A percentile compares a stretch with the other conserved stretches of the same genome.
These are phyloP conservation scores for Nigrospora sphaerica DNA, from an alignment of 2,329 filamentous ascomycete genomes.

Conservation along the genomic window DNA sequence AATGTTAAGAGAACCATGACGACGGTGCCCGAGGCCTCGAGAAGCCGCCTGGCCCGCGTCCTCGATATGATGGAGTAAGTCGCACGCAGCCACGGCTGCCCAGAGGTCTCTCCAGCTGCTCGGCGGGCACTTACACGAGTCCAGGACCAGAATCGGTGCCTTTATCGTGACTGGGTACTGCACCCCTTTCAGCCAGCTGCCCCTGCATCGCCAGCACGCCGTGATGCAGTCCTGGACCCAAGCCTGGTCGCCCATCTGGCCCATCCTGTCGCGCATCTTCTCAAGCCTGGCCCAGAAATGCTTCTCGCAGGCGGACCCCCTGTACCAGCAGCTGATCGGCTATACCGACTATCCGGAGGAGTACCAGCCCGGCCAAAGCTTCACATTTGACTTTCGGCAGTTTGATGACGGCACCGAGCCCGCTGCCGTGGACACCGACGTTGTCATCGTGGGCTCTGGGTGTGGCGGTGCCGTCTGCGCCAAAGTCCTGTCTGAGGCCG, in stretches of 20 bases:
- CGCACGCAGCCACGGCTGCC: not conserved
- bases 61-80: slow-evolving; percentile 37
- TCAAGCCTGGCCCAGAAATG: slow-evolving; percentile 45
- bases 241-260: slow-evolving; percentile 48
- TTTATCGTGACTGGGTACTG: slow-evolving; percentile 62
- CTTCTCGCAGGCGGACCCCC: slow-evolving; percentile 48
- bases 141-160: slow-evolving; percentile 55
- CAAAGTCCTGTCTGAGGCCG: slow-evolving; percentile 69
- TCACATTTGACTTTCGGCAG: slow-evolving; percentile 56
- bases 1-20: slow-evolving; percentile 37
- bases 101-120: not conserved
- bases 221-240: slow-evolving; percentile 55
- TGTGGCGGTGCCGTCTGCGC: slow-evolving; percentile 79
- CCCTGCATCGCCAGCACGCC: slow-evolving; percentile 23
- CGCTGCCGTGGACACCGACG: slow-evolving; percentile 66
- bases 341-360: slow-evolving; percentile 47
- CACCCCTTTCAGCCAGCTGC: slow-evolving; percentile 45
- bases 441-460: slow-evolving; percentile 80
- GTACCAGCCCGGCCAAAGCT: slow-evolving; percentile 43
- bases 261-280: slow-evolving; percentile 48
- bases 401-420: slow-evolving; percentile 35
- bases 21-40: slow-evolving; percentile 21
- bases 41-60: slow-evolving; percentile 28
- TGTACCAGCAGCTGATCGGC: slow-evolving; percentile 47
- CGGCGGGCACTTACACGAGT: slow-evolving; percentile 4